These are phyloP conservation scores for Talaromyces sp. DNA, from an alignment of 2,329 filamentous ascomycete species.

Conservation along the genomic window DNA sequence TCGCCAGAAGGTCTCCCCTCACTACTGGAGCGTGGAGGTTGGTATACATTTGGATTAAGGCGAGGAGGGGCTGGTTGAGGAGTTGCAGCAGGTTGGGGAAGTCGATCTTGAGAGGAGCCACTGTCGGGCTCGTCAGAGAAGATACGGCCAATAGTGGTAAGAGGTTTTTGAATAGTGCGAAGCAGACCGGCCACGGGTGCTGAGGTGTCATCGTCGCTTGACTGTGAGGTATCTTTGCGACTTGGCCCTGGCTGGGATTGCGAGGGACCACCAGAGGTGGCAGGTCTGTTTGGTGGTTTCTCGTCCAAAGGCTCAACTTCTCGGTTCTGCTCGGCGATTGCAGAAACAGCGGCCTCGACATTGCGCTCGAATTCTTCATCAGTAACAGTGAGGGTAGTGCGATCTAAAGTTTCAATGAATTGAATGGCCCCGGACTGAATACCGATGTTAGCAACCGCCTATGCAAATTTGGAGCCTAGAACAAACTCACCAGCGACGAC, in stretches of 20 bases:
- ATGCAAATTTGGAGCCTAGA: neutral
- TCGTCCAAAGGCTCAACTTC: conserved; percentile 53
- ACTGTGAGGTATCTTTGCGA: conserved; percentile 36
- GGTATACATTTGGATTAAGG: conserved; percentile 52
- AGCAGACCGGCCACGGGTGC: conserved; percentile 83
- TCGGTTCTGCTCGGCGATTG: conserved; percentile 88
- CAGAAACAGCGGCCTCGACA: conserved; percentile 94
- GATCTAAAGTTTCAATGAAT: conserved; percentile 95
- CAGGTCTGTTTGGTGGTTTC: conserved; percentile 53
- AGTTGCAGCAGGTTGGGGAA: conserved; percentile 41
- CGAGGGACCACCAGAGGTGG: conserved; percentile 61
- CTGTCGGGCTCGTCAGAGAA: conserved; percentile 71
- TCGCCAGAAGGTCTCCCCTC: conserved; percentile 33
- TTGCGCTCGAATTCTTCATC: conserved; percentile 95
- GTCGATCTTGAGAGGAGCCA: conserved; percentile 34
- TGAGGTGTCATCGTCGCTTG: conserved; percentile 66
- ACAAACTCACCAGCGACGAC: conserved; percentile 73
- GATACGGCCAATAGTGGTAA: conserved; percentile 90
- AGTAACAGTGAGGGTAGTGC: conserved; percentile 87
- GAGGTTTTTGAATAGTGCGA: conserved; percentile 84
- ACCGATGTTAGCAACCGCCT: conserved; percentile 11
- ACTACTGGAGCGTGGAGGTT: conserved; percentile 46
- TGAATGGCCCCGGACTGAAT: conserved; percentile 74
- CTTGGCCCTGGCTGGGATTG: conserved; percentile 60
- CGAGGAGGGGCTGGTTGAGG: conserved; percentile 53